These are phyloP conservation scores for Phytophthora pluvialis DNA, from an alignment of 352 stramenopile species.

Conservation along the genomic window DNA sequence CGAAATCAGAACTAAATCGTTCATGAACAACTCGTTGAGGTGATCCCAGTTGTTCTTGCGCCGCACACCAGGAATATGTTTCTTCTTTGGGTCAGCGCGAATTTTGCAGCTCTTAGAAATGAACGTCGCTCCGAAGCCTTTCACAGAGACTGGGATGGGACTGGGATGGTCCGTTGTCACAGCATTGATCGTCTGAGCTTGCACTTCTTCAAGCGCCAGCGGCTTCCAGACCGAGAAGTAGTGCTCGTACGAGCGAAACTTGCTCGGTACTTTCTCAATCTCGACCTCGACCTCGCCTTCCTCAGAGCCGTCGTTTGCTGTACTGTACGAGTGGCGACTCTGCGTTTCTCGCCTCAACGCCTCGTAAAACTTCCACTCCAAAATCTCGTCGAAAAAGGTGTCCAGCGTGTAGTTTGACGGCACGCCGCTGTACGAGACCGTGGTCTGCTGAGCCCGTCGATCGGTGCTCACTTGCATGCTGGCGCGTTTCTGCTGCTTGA, in stretches of 20 bases:
- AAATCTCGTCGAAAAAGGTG: conserved; percentile 86
- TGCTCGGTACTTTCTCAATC: conserved; percentile 76
- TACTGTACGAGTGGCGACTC: conserved; percentile 55
- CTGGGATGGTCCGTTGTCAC: conserved; percentile 69
- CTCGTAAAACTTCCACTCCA: conserved; percentile 84
- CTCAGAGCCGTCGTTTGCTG: conserved; percentile 73
- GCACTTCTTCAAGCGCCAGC: conserved; percentile 87
- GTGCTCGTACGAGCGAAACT: conserved; percentile 87
- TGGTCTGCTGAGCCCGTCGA: conserved; percentile 22
- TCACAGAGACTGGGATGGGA: conserved; percentile 54
- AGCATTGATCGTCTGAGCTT: conserved; percentile 84
- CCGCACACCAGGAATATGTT: conserved; percentile 25
- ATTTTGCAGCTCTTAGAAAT: conserved; percentile 74
- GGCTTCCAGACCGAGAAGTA: conserved; percentile 92
- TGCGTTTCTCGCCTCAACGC: conserved; percentile 61
- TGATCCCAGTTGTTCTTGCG: conserved; percentile 38
- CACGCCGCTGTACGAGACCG: conserved; percentile 23
- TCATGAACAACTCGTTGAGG: conserved; percentile 64
- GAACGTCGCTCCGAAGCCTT: conserved; percentile 60
- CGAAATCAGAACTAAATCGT: conserved; percentile 83
- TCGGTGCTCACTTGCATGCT: conserved; percentile 31
- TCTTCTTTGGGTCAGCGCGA: conserved; percentile 68
- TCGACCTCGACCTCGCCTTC: conserved; percentile 76
- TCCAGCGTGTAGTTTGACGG: conserved; percentile 67
- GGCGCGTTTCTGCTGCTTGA: conserved; percentile 70